These are phyloP conservation scores for Musa itinerans DNA, from an alignment of 176 grass and related monocot genomes.

Conservation along the genomic window DNA sequence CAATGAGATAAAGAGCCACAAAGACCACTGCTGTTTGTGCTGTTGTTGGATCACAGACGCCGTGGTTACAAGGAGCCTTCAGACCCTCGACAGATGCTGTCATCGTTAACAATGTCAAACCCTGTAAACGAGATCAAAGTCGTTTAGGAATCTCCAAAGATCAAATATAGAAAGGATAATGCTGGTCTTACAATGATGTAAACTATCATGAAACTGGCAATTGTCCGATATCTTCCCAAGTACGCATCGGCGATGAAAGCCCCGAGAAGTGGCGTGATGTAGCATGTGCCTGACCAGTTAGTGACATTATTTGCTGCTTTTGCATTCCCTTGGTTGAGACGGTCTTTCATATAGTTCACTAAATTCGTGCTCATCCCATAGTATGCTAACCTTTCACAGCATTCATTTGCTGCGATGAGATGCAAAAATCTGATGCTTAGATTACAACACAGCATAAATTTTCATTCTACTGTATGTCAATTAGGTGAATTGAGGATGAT, in stretches of 20 bases:
- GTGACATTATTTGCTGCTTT: slow-evolving; percentile 3
- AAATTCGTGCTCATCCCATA: slow-evolving; percentile 19
- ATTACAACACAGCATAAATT: background rate
- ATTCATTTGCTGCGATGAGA: slow-evolving; percentile 8
- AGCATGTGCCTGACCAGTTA: slow-evolving; percentile 11
- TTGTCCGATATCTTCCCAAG: slow-evolving; percentile 9
- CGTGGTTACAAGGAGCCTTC: background rate
- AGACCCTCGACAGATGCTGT: slow-evolving; percentile 7
- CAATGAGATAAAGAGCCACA: slow-evolving; percentile 7
- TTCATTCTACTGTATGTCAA: background rate
- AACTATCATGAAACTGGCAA: slow-evolving; percentile 4
- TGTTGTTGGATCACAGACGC: slow-evolving; percentile 3
- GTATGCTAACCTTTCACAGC: slow-evolving; percentile 14
- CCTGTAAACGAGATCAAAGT: background rate
- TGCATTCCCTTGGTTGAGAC: slow-evolving; percentile 14
- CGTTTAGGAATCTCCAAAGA: background rate
- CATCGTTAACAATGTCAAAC: slow-evolving; percentile 3
- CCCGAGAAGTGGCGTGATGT: background rate
- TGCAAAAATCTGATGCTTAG: background rate
- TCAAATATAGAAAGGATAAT: background rate
- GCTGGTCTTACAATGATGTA: slow-evolving; percentile 7
- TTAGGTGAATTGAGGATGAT: background rate
- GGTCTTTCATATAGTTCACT: slow-evolving; percentile 12
- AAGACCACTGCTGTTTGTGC: background rate
- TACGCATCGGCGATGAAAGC: slow-evolving; percentile 10